These are phyloP conservation scores for Globisporangium spinosum DNA, from an alignment of 352 stramenopile species.

Conservation along the genomic window DNA sequence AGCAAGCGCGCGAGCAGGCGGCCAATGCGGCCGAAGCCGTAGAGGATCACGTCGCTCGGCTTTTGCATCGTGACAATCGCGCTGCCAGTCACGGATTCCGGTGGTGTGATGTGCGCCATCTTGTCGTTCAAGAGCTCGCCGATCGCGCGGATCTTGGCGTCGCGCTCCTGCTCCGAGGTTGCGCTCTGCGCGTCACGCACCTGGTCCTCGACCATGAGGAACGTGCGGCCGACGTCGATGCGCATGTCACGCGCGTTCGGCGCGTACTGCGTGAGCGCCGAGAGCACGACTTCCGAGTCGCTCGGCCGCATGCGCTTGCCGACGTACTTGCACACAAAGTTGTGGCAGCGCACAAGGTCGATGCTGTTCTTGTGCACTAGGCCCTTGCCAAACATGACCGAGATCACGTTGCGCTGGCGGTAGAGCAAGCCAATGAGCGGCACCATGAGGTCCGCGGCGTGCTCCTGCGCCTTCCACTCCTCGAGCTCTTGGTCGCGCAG, in stretches of 20 bases:
- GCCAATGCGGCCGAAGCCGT: constrained; percentile 88
- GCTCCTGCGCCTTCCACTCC: constrained; percentile 76
- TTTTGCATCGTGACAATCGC: constrained; percentile 37
- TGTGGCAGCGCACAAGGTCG: constrained; percentile 80
- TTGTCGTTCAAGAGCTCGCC: constrained; percentile 53
- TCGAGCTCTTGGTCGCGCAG: constrained; percentile 62
- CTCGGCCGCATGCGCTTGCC: constrained; percentile 68
- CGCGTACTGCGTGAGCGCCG: constrained; percentile 56
- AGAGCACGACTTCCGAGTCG: constrained; percentile 71
- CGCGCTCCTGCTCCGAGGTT: constrained; percentile 29
- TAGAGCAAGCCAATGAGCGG: constrained; percentile 82
- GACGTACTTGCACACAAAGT: constrained; percentile 84
- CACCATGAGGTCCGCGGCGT: constrained; percentile 81
- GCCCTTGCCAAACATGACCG: constrained; percentile 78
- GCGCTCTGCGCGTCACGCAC: constrained; percentile 48
- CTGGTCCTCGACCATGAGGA: constrained; percentile 57
- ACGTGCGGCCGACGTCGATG: constrained; percentile 75
- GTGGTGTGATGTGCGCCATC: constrained; percentile 42
- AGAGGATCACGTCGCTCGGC: constrained; percentile 80
- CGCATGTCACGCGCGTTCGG: constrained; percentile 61
- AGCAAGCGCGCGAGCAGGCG: constrained; percentile 71
- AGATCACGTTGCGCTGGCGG: constrained; percentile 79
- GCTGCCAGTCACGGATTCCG: constrained; percentile 9
- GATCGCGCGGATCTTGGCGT: constrained; percentile 44
- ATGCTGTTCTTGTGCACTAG: constrained; percentile 86